Evolutionary conservation across 2,329 filamentous ascomycete genomes (phyloP), one percentile per base, ranked within the genome.

Genomic region (Davidsoniella neocaledoniae): DNA sequence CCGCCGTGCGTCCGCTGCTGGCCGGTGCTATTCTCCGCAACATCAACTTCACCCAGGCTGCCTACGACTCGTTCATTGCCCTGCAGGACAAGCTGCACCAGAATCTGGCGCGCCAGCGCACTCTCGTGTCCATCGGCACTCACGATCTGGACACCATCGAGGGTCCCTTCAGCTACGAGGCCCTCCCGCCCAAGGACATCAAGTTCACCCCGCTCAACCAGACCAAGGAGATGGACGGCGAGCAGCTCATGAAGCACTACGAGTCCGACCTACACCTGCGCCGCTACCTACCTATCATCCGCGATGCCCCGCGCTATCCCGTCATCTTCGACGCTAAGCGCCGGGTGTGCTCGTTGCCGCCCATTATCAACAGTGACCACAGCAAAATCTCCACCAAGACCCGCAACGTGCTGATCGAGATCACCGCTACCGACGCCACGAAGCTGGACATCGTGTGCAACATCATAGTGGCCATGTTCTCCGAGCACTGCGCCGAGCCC

Each of bases 1-100:
- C 73, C 51, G 76, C 80, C 64, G 80, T 98, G 58, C 79, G 91
- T 46, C 90, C 88, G 39, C 85, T 91, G 56, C 83, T 94, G 56
- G 86, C 90, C 14, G 87, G 83, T 54, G 87, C 90, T 44, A 84
- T 98, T 56, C 71, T 98, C 55, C 81, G 91, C 57, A 85, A 87
- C 63, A 76, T 98, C 70, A 86, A 81, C 60, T 96, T 98, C 72
- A 88, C 85, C 58, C 75, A 91, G 69, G 85, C 81, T 57, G 76
- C 83, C 57, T 98, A 98, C 65, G 86, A 94, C 58, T 95, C 87
- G 61, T 98, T 98, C 83, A 98, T 98, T 63, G 77, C 82, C 51
- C 75, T 98, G 44, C 91, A 98, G 69, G 93, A 98, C 69, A 98
- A 98, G 71, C 77, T 98, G 44, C 91, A 98, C 69, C 83, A 90